These are phyloP conservation scores for Centrapalus pauciflorus DNA, from an alignment of 129 eudicot genomes.

Conservation along the genomic window DNA sequence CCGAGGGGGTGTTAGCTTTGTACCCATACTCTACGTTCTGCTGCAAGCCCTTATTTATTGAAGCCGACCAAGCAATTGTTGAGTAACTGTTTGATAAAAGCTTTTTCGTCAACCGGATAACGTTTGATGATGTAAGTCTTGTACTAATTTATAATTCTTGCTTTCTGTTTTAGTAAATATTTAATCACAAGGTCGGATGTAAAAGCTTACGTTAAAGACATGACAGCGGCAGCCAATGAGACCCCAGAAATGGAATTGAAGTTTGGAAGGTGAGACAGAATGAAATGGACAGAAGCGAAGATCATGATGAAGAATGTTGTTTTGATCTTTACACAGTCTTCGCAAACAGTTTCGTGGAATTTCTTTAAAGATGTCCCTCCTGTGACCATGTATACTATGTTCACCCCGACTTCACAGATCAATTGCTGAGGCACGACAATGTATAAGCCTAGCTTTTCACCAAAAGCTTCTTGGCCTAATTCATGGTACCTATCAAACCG, in stretches of 20 bases:
- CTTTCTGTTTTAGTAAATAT: background rate
- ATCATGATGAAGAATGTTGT: constrained; percentile 58
- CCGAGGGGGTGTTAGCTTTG: constrained; percentile 20
- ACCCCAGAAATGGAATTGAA: constrained; percentile 70
- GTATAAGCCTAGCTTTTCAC: constrained; percentile 62
- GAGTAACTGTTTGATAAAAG: constrained; percentile 45
- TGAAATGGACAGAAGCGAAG: constrained; percentile 63
- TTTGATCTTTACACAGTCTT: constrained; percentile 34
- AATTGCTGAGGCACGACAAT: constrained; percentile 72
- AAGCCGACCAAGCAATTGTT: constrained; percentile 76
- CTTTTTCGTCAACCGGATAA: background rate
- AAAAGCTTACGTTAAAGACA: constrained; percentile 58
- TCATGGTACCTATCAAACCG: constrained; percentile 77
- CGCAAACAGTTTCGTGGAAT: constrained; percentile 44
- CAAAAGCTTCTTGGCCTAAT: constrained; percentile 74
- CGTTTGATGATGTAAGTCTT: background rate
- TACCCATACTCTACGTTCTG: constrained; percentile 45
- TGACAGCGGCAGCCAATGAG: constrained; percentile 76
- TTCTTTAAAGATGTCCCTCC: constrained; percentile 62
- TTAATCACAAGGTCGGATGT: background rate
- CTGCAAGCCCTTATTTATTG: constrained; percentile 53
- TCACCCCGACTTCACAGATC: constrained; percentile 59
- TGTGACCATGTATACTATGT: constrained; percentile 72
- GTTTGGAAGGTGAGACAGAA: constrained; percentile 72
- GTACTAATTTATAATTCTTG: background rate